phyloP scores from a whole-genome alignment of 768 basidiomycete genomes.

The Mrakia hoshinonis region DNA sequence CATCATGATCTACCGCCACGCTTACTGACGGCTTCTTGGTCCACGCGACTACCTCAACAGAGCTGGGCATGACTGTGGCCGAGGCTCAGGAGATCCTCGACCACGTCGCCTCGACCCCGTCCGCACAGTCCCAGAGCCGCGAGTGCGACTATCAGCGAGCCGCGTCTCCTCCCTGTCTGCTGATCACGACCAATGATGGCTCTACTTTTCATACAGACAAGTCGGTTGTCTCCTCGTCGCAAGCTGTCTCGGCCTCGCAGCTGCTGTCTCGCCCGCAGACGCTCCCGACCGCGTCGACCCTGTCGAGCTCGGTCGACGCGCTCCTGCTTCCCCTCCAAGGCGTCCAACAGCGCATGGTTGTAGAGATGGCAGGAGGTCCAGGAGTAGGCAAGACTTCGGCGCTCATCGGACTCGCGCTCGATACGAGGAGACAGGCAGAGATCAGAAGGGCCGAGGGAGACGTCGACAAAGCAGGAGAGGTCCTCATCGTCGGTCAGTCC shows the following conservation, averaged over 20 bases:
- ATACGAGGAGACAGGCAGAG: background rate
- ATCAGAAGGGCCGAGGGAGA: background rate
- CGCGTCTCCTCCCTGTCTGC: background rate
- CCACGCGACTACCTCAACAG: background rate
- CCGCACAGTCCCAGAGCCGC: background rate
- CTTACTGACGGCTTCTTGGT: no score
- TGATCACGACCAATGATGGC: background rate
- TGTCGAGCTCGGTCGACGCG: background rate
- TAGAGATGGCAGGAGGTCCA: conserved; percentile 12
- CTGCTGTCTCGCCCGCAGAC: background rate
- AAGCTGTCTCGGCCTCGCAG: conserved; percentile 9
- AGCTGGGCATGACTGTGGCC: background rate
- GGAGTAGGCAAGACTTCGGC: conserved; percentile 5
- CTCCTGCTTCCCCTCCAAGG: background rate
- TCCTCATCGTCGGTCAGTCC: conserved; percentile 9
- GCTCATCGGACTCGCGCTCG: background rate
- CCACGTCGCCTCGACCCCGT: background rate
- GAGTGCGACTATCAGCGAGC: background rate
- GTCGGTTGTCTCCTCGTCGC: background rate
- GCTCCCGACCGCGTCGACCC: background rate
- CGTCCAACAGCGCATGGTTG: conserved; percentile 3
- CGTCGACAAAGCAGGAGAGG: background rate
- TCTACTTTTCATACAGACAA: background rate
- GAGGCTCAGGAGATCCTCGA: conserved; percentile 1
- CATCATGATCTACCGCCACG: no score